Evolutionary conservation across 768 basidiomycete species (phyloP), one percentile per base, ranked within the genome.

Genomic region (Podaxis sp.): DNA sequence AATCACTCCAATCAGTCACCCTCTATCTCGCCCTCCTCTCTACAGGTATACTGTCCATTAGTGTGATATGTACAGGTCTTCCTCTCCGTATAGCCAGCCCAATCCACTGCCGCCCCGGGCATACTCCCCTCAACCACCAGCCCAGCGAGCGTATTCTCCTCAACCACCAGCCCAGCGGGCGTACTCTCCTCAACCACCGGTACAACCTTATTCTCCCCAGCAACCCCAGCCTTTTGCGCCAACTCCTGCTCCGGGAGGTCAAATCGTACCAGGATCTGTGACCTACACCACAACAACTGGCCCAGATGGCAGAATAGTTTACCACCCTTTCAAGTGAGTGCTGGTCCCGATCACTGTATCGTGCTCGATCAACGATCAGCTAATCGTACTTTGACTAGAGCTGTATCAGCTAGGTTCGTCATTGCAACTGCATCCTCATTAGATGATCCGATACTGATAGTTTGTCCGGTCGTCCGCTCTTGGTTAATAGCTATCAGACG

Each of bases 211-310:
- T 49, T 26, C 57, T 37, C 38, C 58, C 22, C 62, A 58, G 38
- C 46, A 30, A 49, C 33, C 40, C 1, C 49, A 53, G 22, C 13
- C 60, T n/a, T 60, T 51, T 59, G 2, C 22, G n/a, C 50, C 51
- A 52, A 12, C 59, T 50, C 48, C 44, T 17, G 10, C 30, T 40
- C n/a, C 41, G 5, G 49, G 30, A 64, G 69, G 76, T 48, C 81
- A 84, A 71, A 86, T 90, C 60, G 76, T 79, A 38, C 82, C 89
- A 37, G 90, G 89, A n/a, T 75, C 88, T 40, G 79, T 88, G 68
- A 90, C 88, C 22, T 92, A 90, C 66, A 89, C 89, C 0, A 90
- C 89, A 11, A 80, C 85, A 1, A 81, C 77, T 0, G 80, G 80
- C 2, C 76, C 83, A 40, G 86, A 91, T 76, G 91, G 91, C 17